Evolutionary conservation across 2,329 filamentous ascomycete genomes (phyloP), one percentile per base, ranked within the genome.

Genomic region (Aspergillus oerlinghausenensis): DNA sequence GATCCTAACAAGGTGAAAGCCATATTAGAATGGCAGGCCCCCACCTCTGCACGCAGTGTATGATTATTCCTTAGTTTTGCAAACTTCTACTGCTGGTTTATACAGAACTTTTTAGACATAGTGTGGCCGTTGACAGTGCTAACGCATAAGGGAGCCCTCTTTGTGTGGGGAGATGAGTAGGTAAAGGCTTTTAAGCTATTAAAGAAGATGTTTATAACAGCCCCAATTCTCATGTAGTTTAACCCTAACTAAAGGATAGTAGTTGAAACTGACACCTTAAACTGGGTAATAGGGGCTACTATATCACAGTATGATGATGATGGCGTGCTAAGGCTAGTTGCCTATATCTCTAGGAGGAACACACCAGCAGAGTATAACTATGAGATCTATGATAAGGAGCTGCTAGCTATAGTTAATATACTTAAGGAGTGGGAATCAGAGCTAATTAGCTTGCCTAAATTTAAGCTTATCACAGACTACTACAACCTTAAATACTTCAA

Each of bases 141-240:
- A 9, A 28, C 8, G 9, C 2, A 21, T 2, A 21, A 21, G 21
- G 21, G 21, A 21, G 21, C 21, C 21, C 21, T 2, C 21, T 21
- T 28, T 9, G 8, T 9, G 9, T 28, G 9, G 28, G 8, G 7
- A 28, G 28, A 28, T 1, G 8, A 28, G 8, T 2, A 28, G 7
- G 2, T 1, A 2, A 9, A 9, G 2, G 7, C 7, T 1, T 28
- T 28, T 28, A 9, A 28, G 8, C 2, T 1, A 2, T 2, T 28
- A 28, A 40, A 40, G 35, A 40, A 40, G 35, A 14, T 40, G 6
- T 40, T 40, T 5, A n/a, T 14, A 4, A 40, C 1, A 10, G 9
- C 9, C 5, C 11, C 5, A 14, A 40, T 40, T 14, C 35, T 40
- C 4, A 14, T 5, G 17, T 4, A 40, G 6, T 28, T 28, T 3